Evolutionary conservation across 768 basidiomycete genomes (phyloP).

Genomic region (Boletellus emodensis): DNA sequence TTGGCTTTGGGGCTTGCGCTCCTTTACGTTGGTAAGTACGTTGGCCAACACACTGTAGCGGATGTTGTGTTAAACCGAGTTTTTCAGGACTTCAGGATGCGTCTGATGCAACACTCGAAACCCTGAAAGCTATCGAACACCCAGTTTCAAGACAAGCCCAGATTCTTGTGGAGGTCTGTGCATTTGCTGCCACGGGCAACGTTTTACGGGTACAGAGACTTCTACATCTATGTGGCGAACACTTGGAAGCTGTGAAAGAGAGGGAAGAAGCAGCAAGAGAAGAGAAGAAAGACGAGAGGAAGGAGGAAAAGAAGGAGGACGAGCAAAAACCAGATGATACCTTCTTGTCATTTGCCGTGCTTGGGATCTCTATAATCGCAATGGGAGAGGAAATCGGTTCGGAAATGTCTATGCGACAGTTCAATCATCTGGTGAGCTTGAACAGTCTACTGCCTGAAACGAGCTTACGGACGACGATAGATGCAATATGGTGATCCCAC

Average conservation of each 20-base stretch:
- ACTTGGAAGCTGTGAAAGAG: conserved; percentile 53
- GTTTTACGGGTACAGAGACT: conserved; percentile 90
- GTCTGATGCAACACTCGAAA: conserved; percentile 90
- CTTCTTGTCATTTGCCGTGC: conserved; percentile 88
- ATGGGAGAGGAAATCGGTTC: conserved; percentile 99
- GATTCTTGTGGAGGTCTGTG: conserved; percentile 89
- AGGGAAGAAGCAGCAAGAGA: conserved; percentile 33
- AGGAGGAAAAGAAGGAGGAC: conserved; percentile 58
- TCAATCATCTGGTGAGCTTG: conserved; percentile 85
- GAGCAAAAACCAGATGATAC: conserved; percentile 59
- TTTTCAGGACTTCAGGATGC: conserved; percentile 80
- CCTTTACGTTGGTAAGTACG: conserved; percentile 75
- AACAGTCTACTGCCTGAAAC: background rate
- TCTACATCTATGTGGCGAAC: conserved; percentile 92
- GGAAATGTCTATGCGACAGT: conserved; percentile 95
- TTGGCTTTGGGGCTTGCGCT: conserved; percentile 86
- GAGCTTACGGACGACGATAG: conserved; percentile 40
- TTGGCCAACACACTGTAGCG: background rate
- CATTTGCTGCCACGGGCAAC: conserved; percentile 93
- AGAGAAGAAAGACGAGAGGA: conserved; percentile 53
- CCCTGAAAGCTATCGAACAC: conserved; percentile 89
- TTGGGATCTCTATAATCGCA: conserved; percentile 90
- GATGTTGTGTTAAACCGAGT: conserved; percentile 6
- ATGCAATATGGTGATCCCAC: conserved; percentile 98
- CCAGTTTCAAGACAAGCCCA: conserved; percentile 88